Conservation (phyloP, 352 stramenopile species). For the Pythium scleroteichum region DNA sequence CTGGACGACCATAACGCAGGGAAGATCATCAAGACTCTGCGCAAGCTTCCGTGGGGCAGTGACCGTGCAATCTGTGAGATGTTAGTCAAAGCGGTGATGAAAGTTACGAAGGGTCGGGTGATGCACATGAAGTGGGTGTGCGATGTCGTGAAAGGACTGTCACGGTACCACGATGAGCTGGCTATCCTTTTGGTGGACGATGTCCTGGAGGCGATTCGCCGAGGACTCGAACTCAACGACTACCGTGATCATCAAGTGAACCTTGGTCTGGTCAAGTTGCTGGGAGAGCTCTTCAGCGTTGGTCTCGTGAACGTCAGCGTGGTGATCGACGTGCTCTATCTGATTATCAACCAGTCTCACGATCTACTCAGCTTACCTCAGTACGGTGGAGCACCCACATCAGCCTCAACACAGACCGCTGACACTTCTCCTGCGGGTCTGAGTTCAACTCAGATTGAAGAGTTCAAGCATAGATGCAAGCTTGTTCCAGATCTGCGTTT, state of each 20-base stretch:
- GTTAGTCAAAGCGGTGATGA: conserved; percentile 91
- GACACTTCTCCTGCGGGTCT: conserved; percentile 19
- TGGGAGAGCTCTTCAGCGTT: conserved; percentile 94
- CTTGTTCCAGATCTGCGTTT: conserved; percentile 80
- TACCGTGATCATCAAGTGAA: conserved; percentile 93
- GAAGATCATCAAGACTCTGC: conserved; percentile 93
- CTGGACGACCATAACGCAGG: conserved; percentile 82
- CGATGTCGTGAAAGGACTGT: conserved; percentile 85
- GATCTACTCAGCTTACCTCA: conserved; percentile 80
- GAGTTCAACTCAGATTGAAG: conserved; percentile 38
- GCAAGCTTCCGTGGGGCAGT: conserved; percentile 92
- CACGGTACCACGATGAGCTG: conserved; percentile 90
- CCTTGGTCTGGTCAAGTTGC: conserved; percentile 91
- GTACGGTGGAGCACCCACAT: conserved; percentile 32
- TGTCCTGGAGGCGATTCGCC: conserved; percentile 92
- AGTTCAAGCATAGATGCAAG: conserved; percentile 63
- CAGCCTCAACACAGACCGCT: neutral
- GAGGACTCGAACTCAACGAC: conserved; percentile 88
- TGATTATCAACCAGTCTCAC: conserved; percentile 95
- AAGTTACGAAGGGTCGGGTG: conserved; percentile 89
- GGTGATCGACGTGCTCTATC: conserved; percentile 93
- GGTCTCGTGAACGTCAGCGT: conserved; percentile 91
- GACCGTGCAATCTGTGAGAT: conserved; percentile 34
- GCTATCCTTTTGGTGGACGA: conserved; percentile 91
- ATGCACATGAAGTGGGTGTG: conserved; percentile 88